These are phyloP conservation scores for Debaryomyces hansenii DNA, from an alignment of 805 yeast species.

Conservation along the genomic window DNA sequence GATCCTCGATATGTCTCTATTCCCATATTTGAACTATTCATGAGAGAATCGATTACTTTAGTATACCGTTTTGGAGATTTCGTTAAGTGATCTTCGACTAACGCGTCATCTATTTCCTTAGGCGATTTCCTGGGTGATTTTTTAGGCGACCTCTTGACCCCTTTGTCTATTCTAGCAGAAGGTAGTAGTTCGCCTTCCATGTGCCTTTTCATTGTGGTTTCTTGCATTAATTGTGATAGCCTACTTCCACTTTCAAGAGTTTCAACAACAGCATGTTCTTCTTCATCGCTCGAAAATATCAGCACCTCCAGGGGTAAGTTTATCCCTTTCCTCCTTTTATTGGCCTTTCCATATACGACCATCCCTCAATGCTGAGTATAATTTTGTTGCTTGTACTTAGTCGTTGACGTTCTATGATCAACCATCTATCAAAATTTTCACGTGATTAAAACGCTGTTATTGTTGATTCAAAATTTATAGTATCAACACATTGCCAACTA, in stretches of 20 bases:
- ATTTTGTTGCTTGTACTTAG: not conserved
- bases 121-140: constrained; percentile 1
- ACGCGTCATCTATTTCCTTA: not conserved
- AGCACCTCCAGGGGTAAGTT: constrained; percentile 3
- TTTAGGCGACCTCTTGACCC: not conserved
- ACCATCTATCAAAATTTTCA: not conserved
- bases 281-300: constrained; percentile 16
- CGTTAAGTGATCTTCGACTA: constrained; percentile 10
- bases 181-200: constrained; percentile 3
- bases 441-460: not conserved
- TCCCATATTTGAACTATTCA: not conserved
- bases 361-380: constrained; percentile 1
- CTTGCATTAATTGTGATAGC: constrained; percentile 1
- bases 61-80: constrained; percentile 17
- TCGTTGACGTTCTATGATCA: no score
- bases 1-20: not conserved
- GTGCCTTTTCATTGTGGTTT: not conserved
- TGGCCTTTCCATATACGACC: constrained; percentile 15
- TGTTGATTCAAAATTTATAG: not conserved
- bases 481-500: not conserved
- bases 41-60: constrained; percentile 5
- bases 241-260: not conserved
- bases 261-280: constrained; percentile 1
- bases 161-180: not conserved
- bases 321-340: not conserved